Base-by-base conservation (phyloP, 225 moss, liverwort and hornwort species). In the Polytrichum formosum region DNA sequence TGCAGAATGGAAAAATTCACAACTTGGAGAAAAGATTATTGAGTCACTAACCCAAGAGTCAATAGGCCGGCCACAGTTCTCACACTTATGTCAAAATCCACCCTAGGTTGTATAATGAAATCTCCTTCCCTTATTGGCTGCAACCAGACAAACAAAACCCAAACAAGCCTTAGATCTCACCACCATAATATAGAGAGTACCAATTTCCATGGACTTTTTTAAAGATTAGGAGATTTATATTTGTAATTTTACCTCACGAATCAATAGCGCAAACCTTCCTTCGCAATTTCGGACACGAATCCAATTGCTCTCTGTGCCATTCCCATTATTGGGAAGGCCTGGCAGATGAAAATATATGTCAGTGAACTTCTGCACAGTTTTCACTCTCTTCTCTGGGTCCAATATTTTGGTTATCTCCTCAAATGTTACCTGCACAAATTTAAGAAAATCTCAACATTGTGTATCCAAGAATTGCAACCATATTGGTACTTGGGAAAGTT, bases 221-320 rank as follows among this genome's bases (percentile, higher is more conserved):
- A 0, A 16, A 13, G 16, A 31, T 8, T 19, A 29, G n/a, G 9
- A 23, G 10, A 31, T 9, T 9, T 56, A 65, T 16, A 61, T 7
- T 35, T 68, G 64, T 30, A 55, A 78, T 17, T 70, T 58, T 80
- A 90, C 92, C 92, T 92, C 92, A 74, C 92, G 85, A 59, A 92
- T 92, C 70, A 92, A 73, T 80, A 92, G 83, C 26, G 92, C 92
- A 80, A 90, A 92, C 54, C 92, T 88, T 64, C 92, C 90, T 81
- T 92, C 92, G 72, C 92, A 92, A 76, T 92, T 88, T 73, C 92
- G 80, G 70, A 92, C 90, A 75, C 90, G 92, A 81, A 92, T 92
- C 83, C 90, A 92, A 74, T 88, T 90, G 82, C 86, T 84, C 75
- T 92, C 92, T 66, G 92, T 83, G 65, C 84, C 84, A 68, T 86